These are phyloP conservation scores for Nicotiana tomentosiformis DNA, from an alignment of 257 asterid genomes.

Conservation along the genomic window DNA sequence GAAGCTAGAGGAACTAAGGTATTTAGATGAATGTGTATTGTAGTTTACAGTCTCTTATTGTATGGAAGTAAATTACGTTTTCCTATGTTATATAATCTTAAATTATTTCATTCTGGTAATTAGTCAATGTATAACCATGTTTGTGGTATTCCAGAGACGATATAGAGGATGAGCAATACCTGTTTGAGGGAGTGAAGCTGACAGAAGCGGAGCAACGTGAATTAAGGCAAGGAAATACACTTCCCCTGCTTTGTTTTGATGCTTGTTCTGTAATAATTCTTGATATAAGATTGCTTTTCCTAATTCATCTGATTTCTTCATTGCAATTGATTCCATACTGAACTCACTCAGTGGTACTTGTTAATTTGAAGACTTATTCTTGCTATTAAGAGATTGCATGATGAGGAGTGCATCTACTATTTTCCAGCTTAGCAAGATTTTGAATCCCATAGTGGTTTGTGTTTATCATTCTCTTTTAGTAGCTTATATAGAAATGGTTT, in stretches of 20 bases:
- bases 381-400: neutral
- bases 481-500: neutral
- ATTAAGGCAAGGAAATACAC: slow-evolving; percentile 37
- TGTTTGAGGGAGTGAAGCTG: slow-evolving; percentile 74
- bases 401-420: neutral
- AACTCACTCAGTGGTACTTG: neutral
- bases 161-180: slow-evolving; percentile 81
- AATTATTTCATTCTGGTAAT: slow-evolving; percentile 1
- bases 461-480: neutral
- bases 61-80: neutral
- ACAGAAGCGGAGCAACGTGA: slow-evolving; percentile 66
- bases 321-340: neutral
- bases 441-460: neutral
- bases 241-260: neutral
- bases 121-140: slow-evolving; percentile 8
- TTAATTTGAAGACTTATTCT: neutral
- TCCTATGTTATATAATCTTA: neutral
- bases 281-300: neutral
- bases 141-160: slow-evolving; percentile 55
- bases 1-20: slow-evolving; percentile 86
- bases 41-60: neutral
- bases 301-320: neutral
- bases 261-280: neutral
- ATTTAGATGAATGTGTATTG: slow-evolving; percentile 7
- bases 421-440: neutral